Base-by-base conservation (phyloP, 2,329 filamentous ascomycete genomes). In the Aspergillus flavus region DNA sequence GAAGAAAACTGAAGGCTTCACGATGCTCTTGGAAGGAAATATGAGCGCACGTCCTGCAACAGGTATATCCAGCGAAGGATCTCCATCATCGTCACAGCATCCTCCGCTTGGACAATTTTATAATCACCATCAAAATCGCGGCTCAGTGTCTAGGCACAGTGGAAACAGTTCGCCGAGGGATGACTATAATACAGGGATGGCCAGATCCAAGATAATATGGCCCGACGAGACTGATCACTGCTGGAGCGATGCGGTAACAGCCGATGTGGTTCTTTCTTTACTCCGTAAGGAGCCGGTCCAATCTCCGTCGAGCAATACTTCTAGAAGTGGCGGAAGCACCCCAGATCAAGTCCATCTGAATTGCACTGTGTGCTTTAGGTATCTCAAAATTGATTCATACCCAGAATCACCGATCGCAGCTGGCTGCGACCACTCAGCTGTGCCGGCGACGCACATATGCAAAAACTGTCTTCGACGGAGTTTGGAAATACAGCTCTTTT, bases 171-270 rank as follows among this genome's bases (percentile, higher is more conserved):
- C 39, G 26, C 28, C 53, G 45, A 28, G 21, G 10, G 32, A 52
- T 16, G 45, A 45, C 26, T 28, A 10, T 45, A 7, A 23, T n/a
- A 21, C 21, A n/a, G 21, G 26, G 34, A 32, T 9, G 26, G 19
- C 32, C 10, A 32, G 41, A 23, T 57, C 59, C 45, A 57, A 39
- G 10, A 43, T 59, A 36, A 36, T 30, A 50, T 36, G 53, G 43
- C 36, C 23, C 4, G 59, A 53, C 6, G 59, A 45, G n/a, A 52
- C 46, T n/a, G 57, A 56, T 41, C 55, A 30, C 14, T 59, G 55
- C 57, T 69, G 67, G 67, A 67, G 63, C 28, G 67, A 69, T 57
- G 67, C 64, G 12, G 54, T 50, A 32, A 69, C 67, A 16, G 67
- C 67, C 26, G 55, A 61, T 34, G 61, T 61, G 16, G 67, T 69